Base-by-base conservation (phyloP, 129 eudicot genomes). In the Helianthus tuberosus region DNA sequence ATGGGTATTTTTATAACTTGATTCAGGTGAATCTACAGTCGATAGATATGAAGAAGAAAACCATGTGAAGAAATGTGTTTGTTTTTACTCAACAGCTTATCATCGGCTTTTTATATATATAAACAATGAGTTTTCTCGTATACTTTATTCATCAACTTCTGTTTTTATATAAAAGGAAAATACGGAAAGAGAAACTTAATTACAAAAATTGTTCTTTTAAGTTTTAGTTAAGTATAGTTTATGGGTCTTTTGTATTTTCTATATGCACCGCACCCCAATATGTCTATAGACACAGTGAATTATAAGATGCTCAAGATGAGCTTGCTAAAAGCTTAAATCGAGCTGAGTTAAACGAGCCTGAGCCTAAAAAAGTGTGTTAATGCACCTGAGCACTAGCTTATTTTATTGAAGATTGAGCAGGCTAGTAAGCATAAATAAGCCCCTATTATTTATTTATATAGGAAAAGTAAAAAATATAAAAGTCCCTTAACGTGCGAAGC, bases 21-120 rank as follows among this genome's bases (percentile, higher is more conserved):
- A 9, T 61, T 61, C 66, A 32, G 44, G 43, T 32, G 44, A 7
- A 61, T 61, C 66, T 61, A 11, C 10, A 11, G 44, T 61, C 17
- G 15, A 61, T 61, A 11, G 13, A 61, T 12, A 11, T 61, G 66
- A 17, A 36, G 65, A 17, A 36, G 65, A 16, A 71, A 53, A 41
- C 17, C 52, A 53, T 71, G 12, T 54, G 65, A 12, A 54, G 58
- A 53, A 16, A 41, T 71, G 75, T 69, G 11, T 50, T 69, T 50
- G 27, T 38, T 51, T 69, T 69, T 35, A 27, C 46, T 12, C n/a
- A 6, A 15, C 27, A 9, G 27, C 64, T 8, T 58, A 4, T 58
- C 38, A 58, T 58, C 64, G 5, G 36, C 64, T 58, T 23, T 58
- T 20, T 0, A 23, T 58, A 58, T 58, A 11, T 17, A 13, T 13